phyloP scores from a whole-genome alignment of 192 early-diverging fungal genomes.

The Coemansia sp. region DNA sequence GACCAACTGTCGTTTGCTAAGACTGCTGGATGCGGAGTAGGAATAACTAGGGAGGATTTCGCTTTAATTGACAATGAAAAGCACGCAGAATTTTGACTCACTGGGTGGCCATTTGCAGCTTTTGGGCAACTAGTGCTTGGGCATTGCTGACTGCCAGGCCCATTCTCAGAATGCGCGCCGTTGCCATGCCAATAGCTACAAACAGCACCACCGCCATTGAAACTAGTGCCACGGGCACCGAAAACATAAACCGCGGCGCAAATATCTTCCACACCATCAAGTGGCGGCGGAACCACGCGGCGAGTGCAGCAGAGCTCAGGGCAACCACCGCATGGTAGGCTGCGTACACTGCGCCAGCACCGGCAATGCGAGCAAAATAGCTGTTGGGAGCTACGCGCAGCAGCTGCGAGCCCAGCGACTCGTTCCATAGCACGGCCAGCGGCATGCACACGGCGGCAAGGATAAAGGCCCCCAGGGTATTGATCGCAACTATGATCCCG shows the following conservation, averaged over 20 bases:
- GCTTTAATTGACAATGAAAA: too few species aligned
- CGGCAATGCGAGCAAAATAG: conserved; percentile 32
- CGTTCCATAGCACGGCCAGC: conserved; percentile 50
- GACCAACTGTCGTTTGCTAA: conserved; percentile 64
- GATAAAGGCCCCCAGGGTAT: conserved; percentile 66
- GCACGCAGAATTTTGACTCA: background rate
- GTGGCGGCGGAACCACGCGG: conserved; percentile 73
- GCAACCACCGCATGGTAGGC: conserved; percentile 50
- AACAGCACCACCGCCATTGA: conserved; percentile 8
- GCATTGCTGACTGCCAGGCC: conserved; percentile 18
- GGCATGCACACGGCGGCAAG: conserved; percentile 55
- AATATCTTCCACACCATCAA: conserved; percentile 98
- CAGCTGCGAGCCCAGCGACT: conserved; percentile 28
- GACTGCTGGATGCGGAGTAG: background rate
- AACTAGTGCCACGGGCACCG: conserved; percentile 21
- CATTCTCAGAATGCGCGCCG: conserved; percentile 14
- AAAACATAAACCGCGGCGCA: conserved; percentile 82
- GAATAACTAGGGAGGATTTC: too few species aligned
- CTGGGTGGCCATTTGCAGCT: background rate
- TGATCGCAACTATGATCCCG: conserved; percentile 67
- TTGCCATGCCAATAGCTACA: conserved; percentile 30
- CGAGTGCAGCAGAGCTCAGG: conserved; percentile 53
- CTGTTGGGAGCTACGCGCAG: conserved; percentile 17
- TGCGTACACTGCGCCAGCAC: conserved; percentile 49
- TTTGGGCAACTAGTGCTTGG: conserved; percentile 8